Percentiles rank a stretch among this genome's conserved stretches.
These are phyloP conservation scores for Geosiphon pyriformis DNA, from an alignment of 192 early-diverging fungal genomes.

Conservation along the genomic window DNA sequence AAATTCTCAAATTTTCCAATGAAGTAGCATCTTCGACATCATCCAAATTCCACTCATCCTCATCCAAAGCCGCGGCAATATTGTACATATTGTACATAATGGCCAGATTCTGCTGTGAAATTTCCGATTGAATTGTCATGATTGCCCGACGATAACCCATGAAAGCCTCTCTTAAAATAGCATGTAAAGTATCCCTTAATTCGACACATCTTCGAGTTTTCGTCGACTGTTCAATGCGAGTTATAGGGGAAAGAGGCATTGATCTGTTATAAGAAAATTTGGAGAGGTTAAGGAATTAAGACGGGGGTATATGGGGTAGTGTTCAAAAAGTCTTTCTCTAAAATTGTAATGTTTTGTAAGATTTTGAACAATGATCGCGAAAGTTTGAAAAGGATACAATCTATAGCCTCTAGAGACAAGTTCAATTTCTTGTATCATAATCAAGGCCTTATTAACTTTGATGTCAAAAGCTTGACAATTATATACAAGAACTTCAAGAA, in stretches of 20 bases:
- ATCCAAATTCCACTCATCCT: slow-evolving; percentile 15
- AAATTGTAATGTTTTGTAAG: neutral
- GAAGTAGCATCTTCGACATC: slow-evolving; percentile 27
- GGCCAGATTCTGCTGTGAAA: slow-evolving; percentile 34
- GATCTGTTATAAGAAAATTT: slow-evolving; percentile 18
- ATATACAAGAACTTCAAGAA: slow-evolving; percentile 37
- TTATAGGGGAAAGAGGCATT: slow-evolving; percentile 52
- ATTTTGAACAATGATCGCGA: neutral
- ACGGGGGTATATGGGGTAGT: too few relatives aligned
- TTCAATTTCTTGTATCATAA: slow-evolving; percentile 59
- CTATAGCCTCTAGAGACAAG: slow-evolving; percentile 58
- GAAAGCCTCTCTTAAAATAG: slow-evolving; percentile 37
- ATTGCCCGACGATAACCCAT: slow-evolving; percentile 43
- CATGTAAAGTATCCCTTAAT: slow-evolving; percentile 41
- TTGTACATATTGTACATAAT: slow-evolving; percentile 51
- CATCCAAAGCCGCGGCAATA: slow-evolving; percentile 27
- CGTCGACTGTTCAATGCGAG: slow-evolving; percentile 55
- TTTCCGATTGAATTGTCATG: slow-evolving; percentile 38
- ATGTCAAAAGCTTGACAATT: slow-evolving; percentile 45
- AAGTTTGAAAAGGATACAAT: slow-evolving; percentile 22
- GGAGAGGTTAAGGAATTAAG: neutral
- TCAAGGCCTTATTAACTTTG: slow-evolving; percentile 45
- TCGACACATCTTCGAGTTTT: slow-evolving; percentile 45
- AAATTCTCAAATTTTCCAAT: slow-evolving; percentile 42
- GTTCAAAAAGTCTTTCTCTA: neutral